Conservation (phyloP, 2,329 filamentous ascomycete genomes). For the Ophiostoma himal-ulmi region DNA sequence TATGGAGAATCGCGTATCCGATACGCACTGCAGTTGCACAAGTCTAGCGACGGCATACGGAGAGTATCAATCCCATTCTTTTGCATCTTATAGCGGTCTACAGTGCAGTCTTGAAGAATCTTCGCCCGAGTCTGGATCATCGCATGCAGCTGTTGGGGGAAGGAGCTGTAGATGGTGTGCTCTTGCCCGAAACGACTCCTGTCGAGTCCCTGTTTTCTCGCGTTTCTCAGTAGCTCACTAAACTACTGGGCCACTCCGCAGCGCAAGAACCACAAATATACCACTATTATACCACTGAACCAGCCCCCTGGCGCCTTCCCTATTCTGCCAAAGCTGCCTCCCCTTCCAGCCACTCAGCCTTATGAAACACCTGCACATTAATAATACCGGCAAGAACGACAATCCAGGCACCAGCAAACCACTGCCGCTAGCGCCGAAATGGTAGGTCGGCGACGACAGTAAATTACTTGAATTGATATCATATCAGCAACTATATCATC, state of each 20-base stretch:
- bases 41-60: not conserved
- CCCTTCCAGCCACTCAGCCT: constrained; percentile 10
- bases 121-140: not conserved
- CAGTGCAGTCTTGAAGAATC: not conserved
- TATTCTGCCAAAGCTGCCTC: not conserved
- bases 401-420: not conserved
- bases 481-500: not conserved
- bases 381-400: not conserved
- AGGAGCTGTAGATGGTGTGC: not conserved
- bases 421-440: not conserved
- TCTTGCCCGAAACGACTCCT: not conserved
- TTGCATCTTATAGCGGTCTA: not conserved
- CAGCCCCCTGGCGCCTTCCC: constrained; percentile 6
- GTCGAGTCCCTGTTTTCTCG: not conserved
- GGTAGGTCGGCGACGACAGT: not conserved
- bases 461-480: too few relatives aligned
- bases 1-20: not conserved
- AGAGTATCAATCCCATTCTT: not conserved
- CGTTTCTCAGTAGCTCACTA: not conserved
- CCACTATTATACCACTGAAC: not conserved
- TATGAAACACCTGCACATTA: not conserved
- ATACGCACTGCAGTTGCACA: not conserved
- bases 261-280: too few relatives aligned
- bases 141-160: not conserved
- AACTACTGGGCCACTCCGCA: not conserved